Evolutionary conservation across 148 eudicot genomes (phyloP).

Genomic region (Fagopyrum homotropicum): DNA sequence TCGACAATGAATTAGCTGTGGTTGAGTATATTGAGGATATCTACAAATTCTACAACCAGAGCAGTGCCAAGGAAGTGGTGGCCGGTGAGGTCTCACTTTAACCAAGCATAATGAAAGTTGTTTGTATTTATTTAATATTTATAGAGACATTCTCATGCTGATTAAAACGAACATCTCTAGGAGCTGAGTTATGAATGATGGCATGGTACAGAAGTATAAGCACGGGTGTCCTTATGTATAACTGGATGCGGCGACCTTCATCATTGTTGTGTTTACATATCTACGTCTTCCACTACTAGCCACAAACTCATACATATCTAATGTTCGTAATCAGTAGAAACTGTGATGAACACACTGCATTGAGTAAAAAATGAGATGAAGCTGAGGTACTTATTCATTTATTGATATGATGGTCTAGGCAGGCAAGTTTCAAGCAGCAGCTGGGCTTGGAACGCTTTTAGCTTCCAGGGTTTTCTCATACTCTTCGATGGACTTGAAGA

Average conservation of each 20-base stretch:
- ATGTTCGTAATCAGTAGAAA: background rate
- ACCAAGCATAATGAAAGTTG: too few relatives aligned
- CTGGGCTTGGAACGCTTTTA: slow-evolving; percentile 27
- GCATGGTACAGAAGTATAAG: too few relatives aligned
- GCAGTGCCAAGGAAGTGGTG: too few relatives aligned
- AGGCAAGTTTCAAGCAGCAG: slow-evolving; percentile 14
- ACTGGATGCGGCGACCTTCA: too few relatives aligned
- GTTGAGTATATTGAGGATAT: slow-evolving; percentile 14
- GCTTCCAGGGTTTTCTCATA: slow-evolving; percentile 93
- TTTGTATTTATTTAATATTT: too few relatives aligned
- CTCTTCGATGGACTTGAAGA: slow-evolving; percentile 91
- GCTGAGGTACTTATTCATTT: background rate
- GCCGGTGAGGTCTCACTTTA: too few relatives aligned
- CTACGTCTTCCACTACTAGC: background rate
- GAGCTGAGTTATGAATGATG: too few relatives aligned
- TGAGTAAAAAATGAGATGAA: too few relatives aligned
- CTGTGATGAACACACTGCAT: background rate
- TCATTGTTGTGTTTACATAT: too few relatives aligned
- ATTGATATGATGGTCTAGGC: background rate
- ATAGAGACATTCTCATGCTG: too few relatives aligned
- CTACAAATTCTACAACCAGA: slow-evolving; percentile 14
- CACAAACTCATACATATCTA: background rate
- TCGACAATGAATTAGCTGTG: slow-evolving; percentile 9
- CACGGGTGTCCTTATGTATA: too few relatives aligned
- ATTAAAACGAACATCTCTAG: too few relatives aligned